A percentile compares a stretch with the other conserved stretches of the same genome.
Conservation (phyloP, 768 basidiomycete genomes). For the Saitozyma sp. region DNA sequence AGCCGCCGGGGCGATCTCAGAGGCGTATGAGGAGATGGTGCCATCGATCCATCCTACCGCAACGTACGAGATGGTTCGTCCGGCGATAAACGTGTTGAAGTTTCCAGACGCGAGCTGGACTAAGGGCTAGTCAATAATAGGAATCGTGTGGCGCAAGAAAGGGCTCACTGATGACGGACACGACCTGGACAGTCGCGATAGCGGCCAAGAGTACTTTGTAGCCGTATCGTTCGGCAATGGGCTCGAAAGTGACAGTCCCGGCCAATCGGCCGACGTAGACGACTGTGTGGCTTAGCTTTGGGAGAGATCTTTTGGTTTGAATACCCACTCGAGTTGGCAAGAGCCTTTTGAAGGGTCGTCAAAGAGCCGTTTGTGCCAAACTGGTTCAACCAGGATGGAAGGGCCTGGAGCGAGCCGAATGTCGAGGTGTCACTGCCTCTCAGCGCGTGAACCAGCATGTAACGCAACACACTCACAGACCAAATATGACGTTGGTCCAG, state of each 20-base stretch:
- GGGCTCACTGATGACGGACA: conserved; percentile 21
- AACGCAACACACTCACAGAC: conserved; percentile 5
- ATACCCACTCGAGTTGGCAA: conserved; percentile 28
- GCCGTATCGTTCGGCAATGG: conserved; percentile 18
- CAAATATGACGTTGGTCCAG: conserved; percentile 21
- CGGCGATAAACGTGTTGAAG: too few species aligned
- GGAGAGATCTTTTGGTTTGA: too few species aligned
- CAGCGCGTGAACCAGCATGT: too few species aligned
- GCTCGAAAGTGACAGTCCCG: conserved; percentile 19
- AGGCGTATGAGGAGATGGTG: conserved; percentile 21
- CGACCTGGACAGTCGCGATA: conserved; percentile 11
- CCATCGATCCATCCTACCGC: conserved; percentile 23
- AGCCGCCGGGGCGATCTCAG: conserved; percentile 23
- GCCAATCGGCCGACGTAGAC: conserved; percentile 17
- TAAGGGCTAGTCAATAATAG: too few species aligned
- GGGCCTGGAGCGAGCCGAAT: conserved; percentile 26
- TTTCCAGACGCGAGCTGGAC: too few species aligned
- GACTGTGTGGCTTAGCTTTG: background rate
- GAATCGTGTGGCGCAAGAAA: too few species aligned
- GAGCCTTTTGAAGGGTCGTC: conserved; percentile 15
- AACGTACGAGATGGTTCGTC: too few species aligned
- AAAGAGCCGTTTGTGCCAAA: conserved; percentile 3
- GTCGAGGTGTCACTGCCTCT: conserved; percentile 17
- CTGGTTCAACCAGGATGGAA: conserved; percentile 15
- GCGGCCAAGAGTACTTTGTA: conserved; percentile 15